Evolutionary conservation across 192 early-diverging fungal species (phyloP).

Genomic region (Linnemannia zychae): DNA sequence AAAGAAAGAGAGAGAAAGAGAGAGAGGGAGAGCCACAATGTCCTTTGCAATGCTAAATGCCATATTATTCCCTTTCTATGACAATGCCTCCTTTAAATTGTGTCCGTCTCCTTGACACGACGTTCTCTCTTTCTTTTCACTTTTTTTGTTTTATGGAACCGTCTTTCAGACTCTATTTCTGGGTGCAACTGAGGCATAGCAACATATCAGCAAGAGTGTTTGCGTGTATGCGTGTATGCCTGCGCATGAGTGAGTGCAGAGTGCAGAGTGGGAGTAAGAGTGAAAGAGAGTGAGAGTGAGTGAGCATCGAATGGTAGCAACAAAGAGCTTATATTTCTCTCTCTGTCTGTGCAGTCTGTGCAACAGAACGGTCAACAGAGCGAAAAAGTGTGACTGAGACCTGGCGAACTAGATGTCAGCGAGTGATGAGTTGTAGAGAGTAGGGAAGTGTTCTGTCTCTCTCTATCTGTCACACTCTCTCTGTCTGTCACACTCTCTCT

Average conservation of each 20-base stretch:
- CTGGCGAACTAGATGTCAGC: background rate
- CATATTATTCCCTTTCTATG: background rate
- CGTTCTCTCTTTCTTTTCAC: background rate
- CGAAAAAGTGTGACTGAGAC: background rate
- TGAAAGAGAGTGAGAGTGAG: background rate
- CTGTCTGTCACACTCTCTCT: background rate
- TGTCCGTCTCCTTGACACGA: background rate
- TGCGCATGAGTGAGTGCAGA: background rate
- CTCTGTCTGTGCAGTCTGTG: too few species aligned
- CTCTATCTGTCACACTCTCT: background rate
- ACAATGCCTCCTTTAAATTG: too few species aligned
- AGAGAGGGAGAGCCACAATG: background rate
- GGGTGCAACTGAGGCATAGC: background rate
- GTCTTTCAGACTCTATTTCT: background rate
- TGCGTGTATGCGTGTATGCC: background rate
- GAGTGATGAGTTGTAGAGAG: background rate
- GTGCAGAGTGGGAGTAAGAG: background rate
- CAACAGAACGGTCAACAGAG: too few species aligned
- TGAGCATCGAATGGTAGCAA: too few species aligned
- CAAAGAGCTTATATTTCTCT: too few species aligned
- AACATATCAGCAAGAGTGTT: background rate
- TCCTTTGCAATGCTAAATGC: background rate
- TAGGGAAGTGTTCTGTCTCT: too few species aligned
- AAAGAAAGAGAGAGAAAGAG: background rate
- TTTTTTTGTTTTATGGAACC: background rate